Evolutionary conservation across 805 yeast genomes (phyloP).

Genomic region (Candida vartiovaarae): DNA sequence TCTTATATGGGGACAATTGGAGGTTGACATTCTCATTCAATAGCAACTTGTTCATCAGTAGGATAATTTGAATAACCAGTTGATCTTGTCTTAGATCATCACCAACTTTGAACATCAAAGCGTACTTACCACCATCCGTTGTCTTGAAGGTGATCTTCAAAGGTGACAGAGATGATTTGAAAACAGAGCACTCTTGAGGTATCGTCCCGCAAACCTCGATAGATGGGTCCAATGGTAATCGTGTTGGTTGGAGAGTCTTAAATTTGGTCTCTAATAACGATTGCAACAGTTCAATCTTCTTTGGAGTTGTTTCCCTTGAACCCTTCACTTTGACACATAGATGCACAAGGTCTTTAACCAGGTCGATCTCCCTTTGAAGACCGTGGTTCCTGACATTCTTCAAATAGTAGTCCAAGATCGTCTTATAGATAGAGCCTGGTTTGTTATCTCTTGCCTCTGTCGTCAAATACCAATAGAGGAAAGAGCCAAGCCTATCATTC

Average conservation of each 20-base stretch:
- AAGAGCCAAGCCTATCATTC: constrained; percentile 67
- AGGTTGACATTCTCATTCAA: constrained; percentile 87
- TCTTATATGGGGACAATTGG: constrained; percentile 80
- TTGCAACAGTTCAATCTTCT: constrained; percentile 63
- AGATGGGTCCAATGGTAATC: constrained; percentile 80
- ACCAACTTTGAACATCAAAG: constrained; percentile 91
- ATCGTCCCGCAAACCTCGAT: constrained; percentile 66
- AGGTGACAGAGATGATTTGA: constrained; percentile 88
- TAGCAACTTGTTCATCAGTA: constrained; percentile 82
- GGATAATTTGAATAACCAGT: constrained; percentile 87
- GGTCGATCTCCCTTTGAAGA: constrained; percentile 54
- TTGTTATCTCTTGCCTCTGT: constrained; percentile 74
- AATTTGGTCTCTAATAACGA: constrained; percentile 32
- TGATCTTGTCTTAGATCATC: constrained; percentile 96
- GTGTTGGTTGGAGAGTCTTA: constrained; percentile 48
- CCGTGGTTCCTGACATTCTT: constrained; percentile 25
- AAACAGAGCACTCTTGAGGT: constrained; percentile 77
- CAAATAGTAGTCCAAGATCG: constrained; percentile 40
- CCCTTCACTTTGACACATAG: constrained; percentile 58
- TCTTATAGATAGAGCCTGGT: constrained; percentile 35
- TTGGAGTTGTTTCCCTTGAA: constrained; percentile 69
- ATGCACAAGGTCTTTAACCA: constrained; percentile 58
- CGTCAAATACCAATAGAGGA: constrained; percentile 84
- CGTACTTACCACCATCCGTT: constrained; percentile 43
- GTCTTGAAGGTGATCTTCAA: constrained; percentile 75